Percentiles rank a stretch among this genome's conserved stretches.
Evolutionary conservation across 257 asterid genomes (phyloP).

Genomic region (Capsicum pubescens): DNA sequence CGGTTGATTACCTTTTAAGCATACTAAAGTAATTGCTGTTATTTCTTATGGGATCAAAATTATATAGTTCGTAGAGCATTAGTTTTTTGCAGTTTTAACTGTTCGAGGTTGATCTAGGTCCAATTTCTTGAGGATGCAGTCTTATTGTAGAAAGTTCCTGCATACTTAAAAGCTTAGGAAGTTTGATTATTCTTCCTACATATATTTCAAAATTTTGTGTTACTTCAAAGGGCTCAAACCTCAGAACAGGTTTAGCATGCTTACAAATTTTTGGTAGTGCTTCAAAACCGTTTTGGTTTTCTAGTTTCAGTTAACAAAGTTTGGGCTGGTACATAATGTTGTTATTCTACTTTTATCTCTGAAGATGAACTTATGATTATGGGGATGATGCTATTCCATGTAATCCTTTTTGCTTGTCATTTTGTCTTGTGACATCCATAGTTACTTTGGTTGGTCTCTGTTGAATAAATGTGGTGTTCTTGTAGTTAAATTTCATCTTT

Average conservation of each 20-base stretch:
- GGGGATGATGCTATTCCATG: neutral
- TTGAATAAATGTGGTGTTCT: neutral
- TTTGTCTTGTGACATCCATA: neutral
- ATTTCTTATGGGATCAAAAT: neutral
- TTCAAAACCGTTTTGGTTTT: neutral
- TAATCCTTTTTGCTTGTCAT: neutral
- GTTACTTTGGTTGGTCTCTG: neutral
- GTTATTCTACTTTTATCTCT: neutral
- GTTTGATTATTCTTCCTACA: neutral
- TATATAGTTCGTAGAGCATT: neutral
- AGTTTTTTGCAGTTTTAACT: constrained; percentile 24
- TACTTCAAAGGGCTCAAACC: neutral
- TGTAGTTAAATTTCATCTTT: neutral
- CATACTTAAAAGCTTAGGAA: neutral
- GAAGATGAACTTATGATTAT: neutral
- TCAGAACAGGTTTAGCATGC: neutral
- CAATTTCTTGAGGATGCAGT: constrained; percentile 21
- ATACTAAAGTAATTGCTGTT: neutral
- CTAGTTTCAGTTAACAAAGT: neutral
- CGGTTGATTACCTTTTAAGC: constrained; percentile 1
- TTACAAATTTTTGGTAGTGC: neutral
- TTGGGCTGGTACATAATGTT: neutral
- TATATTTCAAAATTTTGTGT: neutral
- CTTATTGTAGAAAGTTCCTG: constrained; percentile 3
- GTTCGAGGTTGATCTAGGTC: neutral